These are phyloP conservation scores for Xylaria grammica DNA, from an alignment of 495 filamentous ascomycete species.

Conservation along the genomic window DNA sequence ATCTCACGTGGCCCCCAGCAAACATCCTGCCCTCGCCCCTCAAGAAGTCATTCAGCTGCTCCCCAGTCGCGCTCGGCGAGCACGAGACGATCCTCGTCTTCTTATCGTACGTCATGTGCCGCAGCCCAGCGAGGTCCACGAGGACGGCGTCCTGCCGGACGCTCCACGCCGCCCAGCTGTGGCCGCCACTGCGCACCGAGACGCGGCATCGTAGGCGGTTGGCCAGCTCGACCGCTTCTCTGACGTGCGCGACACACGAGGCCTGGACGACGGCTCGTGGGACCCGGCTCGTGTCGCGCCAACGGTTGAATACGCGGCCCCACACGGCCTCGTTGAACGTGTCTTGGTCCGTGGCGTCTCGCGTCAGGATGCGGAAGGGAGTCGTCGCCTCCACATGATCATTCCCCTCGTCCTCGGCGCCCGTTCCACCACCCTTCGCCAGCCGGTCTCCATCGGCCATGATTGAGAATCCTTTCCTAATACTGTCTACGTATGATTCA, in stretches of 20 bases:
- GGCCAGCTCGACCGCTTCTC: constrained; percentile 52
- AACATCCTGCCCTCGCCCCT: constrained; percentile 48
- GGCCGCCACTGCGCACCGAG: constrained; percentile 59
- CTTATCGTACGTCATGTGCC: constrained; percentile 44
- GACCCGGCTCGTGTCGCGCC: constrained; percentile 40
- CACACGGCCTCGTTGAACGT: constrained; percentile 33
- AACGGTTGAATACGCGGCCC: constrained; percentile 39
- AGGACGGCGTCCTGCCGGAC: constrained; percentile 57
- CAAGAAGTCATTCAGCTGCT: constrained; percentile 48
- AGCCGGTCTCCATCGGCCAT: not conserved
- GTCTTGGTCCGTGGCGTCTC: constrained; percentile 26
- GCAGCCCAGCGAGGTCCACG: constrained; percentile 50
- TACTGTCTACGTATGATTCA: too few species aligned
- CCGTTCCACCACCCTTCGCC: not conserved
- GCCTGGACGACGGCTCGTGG: constrained; percentile 55
- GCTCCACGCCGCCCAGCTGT: constrained; percentile 60
- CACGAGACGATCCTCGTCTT: constrained; percentile 39
- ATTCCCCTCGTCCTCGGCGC: not conserved
- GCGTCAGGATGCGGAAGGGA: constrained; percentile 16
- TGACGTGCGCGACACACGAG: constrained; percentile 43
- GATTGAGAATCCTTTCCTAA: not conserved
- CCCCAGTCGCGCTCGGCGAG: constrained; percentile 52
- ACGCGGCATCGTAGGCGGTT: constrained; percentile 44
- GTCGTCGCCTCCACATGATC: not conserved
- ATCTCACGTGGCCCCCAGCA: constrained; percentile 48